Conservation (phyloP, 108 stramenopile species). For the Skeletonema marinoi region DNA sequence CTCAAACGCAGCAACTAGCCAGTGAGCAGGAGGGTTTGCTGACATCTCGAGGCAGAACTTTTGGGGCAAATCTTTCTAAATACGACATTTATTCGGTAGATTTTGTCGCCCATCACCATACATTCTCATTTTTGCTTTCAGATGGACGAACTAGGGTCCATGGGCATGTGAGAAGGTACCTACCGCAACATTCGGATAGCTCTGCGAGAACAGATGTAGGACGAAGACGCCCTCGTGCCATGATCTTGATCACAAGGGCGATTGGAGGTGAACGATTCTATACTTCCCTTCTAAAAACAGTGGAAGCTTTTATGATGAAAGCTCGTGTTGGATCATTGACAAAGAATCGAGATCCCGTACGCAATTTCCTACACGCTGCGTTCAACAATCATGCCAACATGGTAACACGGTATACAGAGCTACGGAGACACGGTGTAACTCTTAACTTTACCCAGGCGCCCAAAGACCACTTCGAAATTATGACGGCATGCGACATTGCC, state of each 20-base stretch:
- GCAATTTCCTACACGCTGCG: constrained; percentile 32
- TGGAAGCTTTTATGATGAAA: constrained; percentile 32
- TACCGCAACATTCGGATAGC: constrained; percentile 58
- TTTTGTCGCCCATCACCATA: constrained; percentile 65
- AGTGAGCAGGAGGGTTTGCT: background rate
- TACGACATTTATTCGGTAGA: constrained; percentile 73
- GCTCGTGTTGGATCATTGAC: constrained; percentile 21
- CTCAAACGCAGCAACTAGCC: background rate
- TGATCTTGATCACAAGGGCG: constrained; percentile 76
- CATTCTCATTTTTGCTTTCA: constrained; percentile 70
- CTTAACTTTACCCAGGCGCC: constrained; percentile 26
- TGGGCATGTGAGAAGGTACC: constrained; percentile 80
- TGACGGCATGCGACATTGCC: constrained; percentile 34
- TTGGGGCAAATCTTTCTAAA: constrained; percentile 50
- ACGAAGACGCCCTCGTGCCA: constrained; percentile 75
- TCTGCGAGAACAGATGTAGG: constrained; percentile 75
- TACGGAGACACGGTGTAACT: constrained; percentile 24
- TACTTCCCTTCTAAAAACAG: constrained; percentile 66
- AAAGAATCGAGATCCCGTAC: constrained; percentile 27
- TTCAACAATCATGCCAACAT: constrained; percentile 31
- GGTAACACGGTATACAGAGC: constrained; percentile 30
- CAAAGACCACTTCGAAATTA: background rate
- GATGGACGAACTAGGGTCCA: constrained; percentile 64
- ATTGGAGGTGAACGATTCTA: constrained; percentile 77
- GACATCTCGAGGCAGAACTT: constrained; percentile 13